Percentiles rank a stretch among this genome's conserved stretches.
Conservation (phyloP, 768 basidiomycete species). For the Boletus rex-veris region DNA sequence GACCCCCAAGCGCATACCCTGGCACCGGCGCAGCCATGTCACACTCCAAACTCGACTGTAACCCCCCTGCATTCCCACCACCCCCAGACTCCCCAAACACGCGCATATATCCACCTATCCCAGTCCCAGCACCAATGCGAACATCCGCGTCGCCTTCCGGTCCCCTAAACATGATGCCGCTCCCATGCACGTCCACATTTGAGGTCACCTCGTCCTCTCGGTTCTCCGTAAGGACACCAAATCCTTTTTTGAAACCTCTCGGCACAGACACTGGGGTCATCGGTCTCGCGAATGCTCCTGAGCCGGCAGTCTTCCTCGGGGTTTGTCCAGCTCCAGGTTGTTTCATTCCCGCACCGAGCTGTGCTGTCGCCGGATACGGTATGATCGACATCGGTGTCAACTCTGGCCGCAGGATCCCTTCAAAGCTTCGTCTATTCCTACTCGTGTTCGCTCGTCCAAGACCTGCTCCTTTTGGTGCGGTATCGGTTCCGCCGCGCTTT, state of each 20-base stretch:
- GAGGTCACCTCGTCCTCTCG: conserved; percentile 2
- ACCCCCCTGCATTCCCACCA: neutral
- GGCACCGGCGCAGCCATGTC: conserved; percentile 20
- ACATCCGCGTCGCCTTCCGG: conserved; percentile 3
- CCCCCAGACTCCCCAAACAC: conserved; percentile 4
- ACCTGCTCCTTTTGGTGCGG: neutral
- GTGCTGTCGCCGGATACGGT: conserved; percentile 15
- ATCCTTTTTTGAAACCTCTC: conserved; percentile 11
- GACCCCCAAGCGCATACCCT: conserved; percentile 9
- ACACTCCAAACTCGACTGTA: conserved; percentile 2
- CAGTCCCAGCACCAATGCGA: neutral
- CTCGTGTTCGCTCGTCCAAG: conserved; percentile 1
- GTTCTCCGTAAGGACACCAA: neutral
- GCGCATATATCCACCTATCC: conserved; percentile 27
- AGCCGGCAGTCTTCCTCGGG: conserved; percentile 12
- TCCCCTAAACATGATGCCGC: neutral
- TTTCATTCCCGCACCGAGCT: neutral
- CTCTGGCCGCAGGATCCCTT: conserved; percentile 21
- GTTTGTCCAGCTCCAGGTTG: conserved; percentile 14
- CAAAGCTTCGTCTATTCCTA: conserved; percentile 19
- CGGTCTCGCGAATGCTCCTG: conserved; percentile 9
- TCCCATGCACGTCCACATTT: neutral
- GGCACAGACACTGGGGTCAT: conserved; percentile 19
- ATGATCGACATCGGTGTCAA: conserved; percentile 23
- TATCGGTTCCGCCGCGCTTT: conserved; percentile 9